A percentile compares a stretch with the other conserved stretches of the same genome.
These are phyloP conservation scores for Acer negundo DNA, from an alignment of 345 rosid species.

Conservation along the genomic window DNA sequence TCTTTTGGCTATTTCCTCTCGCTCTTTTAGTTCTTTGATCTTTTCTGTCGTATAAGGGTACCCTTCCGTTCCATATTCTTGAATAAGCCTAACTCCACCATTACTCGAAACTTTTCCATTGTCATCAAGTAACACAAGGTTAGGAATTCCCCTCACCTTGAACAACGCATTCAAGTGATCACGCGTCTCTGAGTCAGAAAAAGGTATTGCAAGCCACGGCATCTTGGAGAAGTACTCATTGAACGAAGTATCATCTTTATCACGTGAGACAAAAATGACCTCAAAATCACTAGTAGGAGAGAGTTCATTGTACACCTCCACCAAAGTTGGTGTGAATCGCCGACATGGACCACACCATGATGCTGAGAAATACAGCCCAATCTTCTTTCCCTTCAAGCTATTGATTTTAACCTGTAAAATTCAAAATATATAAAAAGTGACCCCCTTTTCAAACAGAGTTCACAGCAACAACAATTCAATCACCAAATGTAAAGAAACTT, in stretches of 20 bases:
- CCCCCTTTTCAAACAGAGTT: not conserved
- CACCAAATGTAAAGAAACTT: not conserved
- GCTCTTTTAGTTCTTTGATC: conserved; percentile 62
- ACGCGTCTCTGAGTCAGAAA: conserved; percentile 57
- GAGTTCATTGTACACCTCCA: conserved; percentile 58
- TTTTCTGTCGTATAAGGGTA: conserved; percentile 67
- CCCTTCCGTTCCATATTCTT: conserved; percentile 62
- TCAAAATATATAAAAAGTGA: not conserved
- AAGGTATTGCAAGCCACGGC: conserved; percentile 93
- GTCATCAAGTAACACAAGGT: conserved; percentile 68
- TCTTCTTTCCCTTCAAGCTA: conserved; percentile 70
- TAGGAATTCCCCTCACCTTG: conserved; percentile 69
- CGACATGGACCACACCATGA: conserved; percentile 85
- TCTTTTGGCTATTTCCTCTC: conserved; percentile 55
- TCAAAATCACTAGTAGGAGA: conserved; percentile 53
- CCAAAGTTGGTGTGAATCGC: conserved; percentile 60
- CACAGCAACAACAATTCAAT: not conserved
- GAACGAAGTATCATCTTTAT: conserved; percentile 60
- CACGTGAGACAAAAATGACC: conserved; percentile 58
- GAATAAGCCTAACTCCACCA: conserved; percentile 51
- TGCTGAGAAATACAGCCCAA: conserved; percentile 84
- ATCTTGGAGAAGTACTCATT: conserved; percentile 62
- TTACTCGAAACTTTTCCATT: conserved; percentile 50
- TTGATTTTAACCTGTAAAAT: conserved; percentile 59
- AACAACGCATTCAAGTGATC: conserved; percentile 48